A percentile compares a stretch with the other conserved stretches of the same genome.
Evolutionary conservation across 305 asterid genomes (phyloP).

Genomic region (Fraxinus baroniana): DNA sequence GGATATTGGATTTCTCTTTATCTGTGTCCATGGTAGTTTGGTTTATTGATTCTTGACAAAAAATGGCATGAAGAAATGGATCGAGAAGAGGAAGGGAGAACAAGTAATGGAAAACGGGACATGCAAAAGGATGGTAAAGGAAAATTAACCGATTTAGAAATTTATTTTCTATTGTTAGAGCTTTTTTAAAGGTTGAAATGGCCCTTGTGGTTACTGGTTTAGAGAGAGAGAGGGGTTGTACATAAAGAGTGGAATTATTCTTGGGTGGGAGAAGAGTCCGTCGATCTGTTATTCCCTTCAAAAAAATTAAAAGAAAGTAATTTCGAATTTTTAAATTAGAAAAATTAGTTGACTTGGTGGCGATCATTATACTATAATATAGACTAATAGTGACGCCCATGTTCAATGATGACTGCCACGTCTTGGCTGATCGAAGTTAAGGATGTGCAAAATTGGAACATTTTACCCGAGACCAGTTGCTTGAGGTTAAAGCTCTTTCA

Average conservation of each 20-base stretch:
- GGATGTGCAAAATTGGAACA: not conserved
- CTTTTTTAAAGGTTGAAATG: slow-evolving; percentile 21
- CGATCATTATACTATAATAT: not conserved
- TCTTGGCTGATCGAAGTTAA: not conserved
- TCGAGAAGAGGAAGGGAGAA: not conserved
- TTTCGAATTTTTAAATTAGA: not conserved
- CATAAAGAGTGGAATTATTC: slow-evolving; percentile 5
- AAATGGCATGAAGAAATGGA: not conserved
- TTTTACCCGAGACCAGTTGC: not conserved
- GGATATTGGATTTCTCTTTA: slow-evolving; percentile 20
- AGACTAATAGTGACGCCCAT: not conserved
- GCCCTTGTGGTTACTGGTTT: slow-evolving; percentile 34
- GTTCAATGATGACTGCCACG: not conserved
- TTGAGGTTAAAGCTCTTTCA: not conserved
- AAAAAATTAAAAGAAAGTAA: not conserved
- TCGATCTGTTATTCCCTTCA: slow-evolving; percentile 9
- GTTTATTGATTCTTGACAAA: not conserved
- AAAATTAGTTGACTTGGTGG: not conserved
- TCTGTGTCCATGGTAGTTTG: slow-evolving; percentile 32
- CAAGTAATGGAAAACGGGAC: slow-evolving; percentile 16
- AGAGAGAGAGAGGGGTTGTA: slow-evolving; percentile 21
- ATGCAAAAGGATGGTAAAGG: slow-evolving; percentile 32
- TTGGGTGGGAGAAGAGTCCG: slow-evolving; percentile 30
- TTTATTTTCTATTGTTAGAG: not conserved
- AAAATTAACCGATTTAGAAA: slow-evolving; percentile 23